A percentile compares a stretch with the other conserved stretches of the same genome.
Evolutionary conservation across 2,329 filamentous ascomycete species (phyloP).

Genomic region (Aspergillus fumigatiaffinis): DNA sequence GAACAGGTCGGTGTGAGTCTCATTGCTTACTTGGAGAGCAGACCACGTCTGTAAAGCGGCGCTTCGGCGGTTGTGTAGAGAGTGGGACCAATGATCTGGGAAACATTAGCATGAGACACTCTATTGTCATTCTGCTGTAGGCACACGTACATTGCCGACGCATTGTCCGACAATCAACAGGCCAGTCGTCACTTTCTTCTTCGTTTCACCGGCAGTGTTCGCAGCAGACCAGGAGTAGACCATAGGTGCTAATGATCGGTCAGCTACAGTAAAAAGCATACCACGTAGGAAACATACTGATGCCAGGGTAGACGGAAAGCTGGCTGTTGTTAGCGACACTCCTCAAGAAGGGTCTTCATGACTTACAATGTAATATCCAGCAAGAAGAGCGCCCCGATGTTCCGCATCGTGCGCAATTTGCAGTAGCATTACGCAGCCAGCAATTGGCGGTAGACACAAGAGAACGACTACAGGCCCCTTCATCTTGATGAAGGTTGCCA

Average conservation of each 20-base stretch:
- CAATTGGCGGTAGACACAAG: constrained; percentile 55
- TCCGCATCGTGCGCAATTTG: constrained; percentile 44
- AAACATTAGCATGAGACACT: background rate
- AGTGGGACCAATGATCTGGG: constrained; percentile 57
- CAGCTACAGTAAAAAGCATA: background rate
- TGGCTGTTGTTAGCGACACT: constrained; percentile 12
- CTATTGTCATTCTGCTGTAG: background rate
- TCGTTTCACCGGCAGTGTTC: constrained; percentile 63
- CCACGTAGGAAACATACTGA: constrained; percentile 35
- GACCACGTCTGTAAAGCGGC: constrained; percentile 55
- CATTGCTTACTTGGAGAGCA: constrained; percentile 50
- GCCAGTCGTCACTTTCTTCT: constrained; percentile 63
- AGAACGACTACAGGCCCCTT: constrained; percentile 54
- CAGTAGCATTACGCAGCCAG: constrained; percentile 54
- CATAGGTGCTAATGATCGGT: constrained; percentile 49
- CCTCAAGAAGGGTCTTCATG: background rate
- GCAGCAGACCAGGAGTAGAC: constrained; percentile 68
- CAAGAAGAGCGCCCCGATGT: constrained; percentile 50
- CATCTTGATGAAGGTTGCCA: constrained; percentile 52
- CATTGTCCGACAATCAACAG: constrained; percentile 63
- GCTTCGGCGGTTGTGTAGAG: constrained; percentile 60
- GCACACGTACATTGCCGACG: constrained; percentile 51
- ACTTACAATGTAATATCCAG: constrained; percentile 52
- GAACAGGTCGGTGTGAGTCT: background rate
- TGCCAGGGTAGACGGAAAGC: constrained; percentile 59